These are phyloP conservation scores for Candida schatavii DNA, from an alignment of 805 yeast genomes.

Conservation along the genomic window DNA sequence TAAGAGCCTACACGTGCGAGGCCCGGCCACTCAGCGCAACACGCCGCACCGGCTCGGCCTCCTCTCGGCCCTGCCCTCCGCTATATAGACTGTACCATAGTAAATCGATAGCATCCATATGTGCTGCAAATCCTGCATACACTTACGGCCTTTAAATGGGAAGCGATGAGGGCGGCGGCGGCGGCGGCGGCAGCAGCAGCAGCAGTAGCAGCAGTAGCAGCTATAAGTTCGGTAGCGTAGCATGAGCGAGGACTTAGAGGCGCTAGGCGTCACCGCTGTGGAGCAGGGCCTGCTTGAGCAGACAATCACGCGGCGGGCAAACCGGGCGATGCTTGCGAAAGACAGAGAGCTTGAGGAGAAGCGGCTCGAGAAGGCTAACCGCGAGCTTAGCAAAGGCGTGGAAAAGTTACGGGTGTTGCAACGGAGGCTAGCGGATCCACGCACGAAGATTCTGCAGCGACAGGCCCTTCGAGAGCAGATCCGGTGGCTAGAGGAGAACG, in stretches of 20 bases:
- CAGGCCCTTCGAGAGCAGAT: constrained; percentile 55
- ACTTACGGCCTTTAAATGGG: no score
- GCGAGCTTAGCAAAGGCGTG: constrained; percentile 42
- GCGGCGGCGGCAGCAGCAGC: no score
- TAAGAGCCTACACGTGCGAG: no score
- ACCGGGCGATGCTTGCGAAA: constrained; percentile 53
- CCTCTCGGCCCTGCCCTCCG: no score
- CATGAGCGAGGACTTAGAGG: constrained; percentile 12
- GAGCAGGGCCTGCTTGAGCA: constrained; percentile 82
- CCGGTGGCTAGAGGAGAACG: constrained; percentile 44
- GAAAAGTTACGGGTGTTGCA: constrained; percentile 47
- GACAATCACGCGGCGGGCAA: constrained; percentile 68
- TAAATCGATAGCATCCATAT: no score
- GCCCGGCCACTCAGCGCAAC: no score
- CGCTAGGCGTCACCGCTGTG: constrained; percentile 49
- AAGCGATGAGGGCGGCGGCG: no score
- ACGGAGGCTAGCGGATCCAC: constrained; percentile 46
- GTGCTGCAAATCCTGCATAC: no score
- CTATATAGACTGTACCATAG: no score
- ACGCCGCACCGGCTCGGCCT: no score
- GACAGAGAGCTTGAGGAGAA: constrained; percentile 73
- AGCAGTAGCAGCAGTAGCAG: background rate
- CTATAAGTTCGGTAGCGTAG: no score
- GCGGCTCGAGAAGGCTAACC: constrained; percentile 66
- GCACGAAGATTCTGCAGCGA: constrained; percentile 64